Evolutionary conservation across 192 early-diverging fungal species (phyloP), one percentile per base, ranked within the genome.

Genomic region (Rhizoclosmatium globosum): DNA sequence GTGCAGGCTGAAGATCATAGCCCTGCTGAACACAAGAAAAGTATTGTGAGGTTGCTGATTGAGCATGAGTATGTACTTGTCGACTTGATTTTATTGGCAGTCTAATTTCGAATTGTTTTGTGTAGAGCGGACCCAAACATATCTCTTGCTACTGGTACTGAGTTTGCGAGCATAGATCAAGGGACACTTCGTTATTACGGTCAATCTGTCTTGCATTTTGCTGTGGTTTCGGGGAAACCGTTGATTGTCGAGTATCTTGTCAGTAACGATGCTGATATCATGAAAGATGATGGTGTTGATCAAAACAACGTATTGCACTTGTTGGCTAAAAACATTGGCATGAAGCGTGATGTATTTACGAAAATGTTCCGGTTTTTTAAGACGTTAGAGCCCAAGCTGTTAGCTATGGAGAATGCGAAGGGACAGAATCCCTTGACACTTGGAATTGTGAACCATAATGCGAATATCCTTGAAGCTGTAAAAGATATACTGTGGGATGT

Each of bases 221-320:
- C 74, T 21, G 19, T 61, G 0, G 6, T 17, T 7, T 4, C 42
- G 7, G 42, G 41, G 38, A 39, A 47, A 67, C 9, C 11, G 31
- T 31, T 31, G 31, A 31, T 31, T 31, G 31, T 31, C n/a, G 31
- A 31, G 31, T 31, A 31, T 31, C 31, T 31, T 31, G 31, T 31
- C 31, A 17, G 9, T 13, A 53, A 53, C 17, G 50, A 19, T 62
- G 19, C 6, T 21, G 60, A 31, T 62, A 31, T 39, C 21, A 31
- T 31, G 31, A 31, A 31, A 31, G 31, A 31, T 31, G 60, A 31
- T 23, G 7, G 15, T 7, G 4, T n/a, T 0, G 21, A 7, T 31
- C 0, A 59, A n/a, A 82, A 82, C 82, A 82, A 76, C 61, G 77
- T 71, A 6, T 53, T 82, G 64, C 82, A 82, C 60, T 53, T 80